Conservation (phyloP, 2,329 filamentous ascomycete species). For the Xylaria sp. region DNA sequence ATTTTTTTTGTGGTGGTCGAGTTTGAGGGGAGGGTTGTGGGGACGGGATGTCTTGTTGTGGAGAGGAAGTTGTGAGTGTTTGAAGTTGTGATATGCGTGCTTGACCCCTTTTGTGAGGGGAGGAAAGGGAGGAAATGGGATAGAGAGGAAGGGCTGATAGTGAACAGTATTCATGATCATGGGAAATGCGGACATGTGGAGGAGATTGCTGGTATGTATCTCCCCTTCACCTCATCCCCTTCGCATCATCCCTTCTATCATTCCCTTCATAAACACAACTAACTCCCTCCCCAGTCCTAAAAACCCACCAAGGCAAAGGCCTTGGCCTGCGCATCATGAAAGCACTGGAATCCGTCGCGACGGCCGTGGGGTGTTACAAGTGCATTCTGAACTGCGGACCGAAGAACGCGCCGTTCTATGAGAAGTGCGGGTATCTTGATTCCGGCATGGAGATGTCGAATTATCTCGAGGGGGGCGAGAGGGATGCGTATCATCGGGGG, state of each 20-base stretch:
- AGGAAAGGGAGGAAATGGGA: not conserved
- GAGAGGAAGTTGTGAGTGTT: constrained; percentile 67
- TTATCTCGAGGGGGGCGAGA: constrained; percentile 25
- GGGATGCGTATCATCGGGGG: constrained; percentile 28
- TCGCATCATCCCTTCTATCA: too few species aligned
- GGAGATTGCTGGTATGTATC: constrained; percentile 57
- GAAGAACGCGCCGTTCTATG: constrained; percentile 73
- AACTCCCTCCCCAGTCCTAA: too few species aligned
- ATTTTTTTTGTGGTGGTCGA: constrained; percentile 68
- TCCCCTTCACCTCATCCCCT: too few species aligned
- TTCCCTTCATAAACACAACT: too few species aligned
- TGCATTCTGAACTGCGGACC: constrained; percentile 75
- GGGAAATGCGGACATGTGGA: constrained; percentile 74
- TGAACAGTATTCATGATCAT: constrained; percentile 57
- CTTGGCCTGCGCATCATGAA: constrained; percentile 71
- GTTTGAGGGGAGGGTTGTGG: constrained; percentile 59
- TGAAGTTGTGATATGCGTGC: not conserved
- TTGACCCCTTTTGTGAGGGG: not conserved
- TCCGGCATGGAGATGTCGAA: constrained; percentile 32
- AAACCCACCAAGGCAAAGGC: constrained; percentile 68
- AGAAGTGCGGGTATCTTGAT: constrained; percentile 30
- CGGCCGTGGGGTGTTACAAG: constrained; percentile 74
- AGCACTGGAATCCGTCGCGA: constrained; percentile 67
- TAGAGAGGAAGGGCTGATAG: not conserved
- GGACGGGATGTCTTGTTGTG: constrained; percentile 69